Percentiles rank a stretch among this genome's conserved stretches.
These are phyloP conservation scores for Cytospora paraplurivora DNA, from an alignment of 2,329 filamentous ascomycete species.

Conservation along the genomic window DNA sequence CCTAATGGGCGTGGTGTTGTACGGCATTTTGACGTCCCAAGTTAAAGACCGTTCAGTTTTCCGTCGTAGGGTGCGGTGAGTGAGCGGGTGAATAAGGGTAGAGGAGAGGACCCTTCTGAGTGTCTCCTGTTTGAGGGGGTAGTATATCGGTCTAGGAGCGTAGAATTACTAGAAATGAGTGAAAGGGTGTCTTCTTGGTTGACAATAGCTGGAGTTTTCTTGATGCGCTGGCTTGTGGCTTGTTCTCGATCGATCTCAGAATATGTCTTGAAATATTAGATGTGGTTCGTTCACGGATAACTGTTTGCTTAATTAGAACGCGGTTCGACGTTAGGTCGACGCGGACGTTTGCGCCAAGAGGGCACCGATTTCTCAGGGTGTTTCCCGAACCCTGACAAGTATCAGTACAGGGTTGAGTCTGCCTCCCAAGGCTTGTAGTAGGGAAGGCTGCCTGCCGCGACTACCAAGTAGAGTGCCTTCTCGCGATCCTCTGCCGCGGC, in stretches of 20 bases:
- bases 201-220: neutral
- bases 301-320: slow-evolving; percentile 29
- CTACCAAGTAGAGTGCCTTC: slow-evolving; percentile 31
- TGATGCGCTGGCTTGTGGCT: neutral
- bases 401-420: neutral
- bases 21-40: slow-evolving; percentile 66
- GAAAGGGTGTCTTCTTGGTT: neutral
- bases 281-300: slow-evolving; percentile 2
- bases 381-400: neutral
- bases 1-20: slow-evolving; percentile 83
- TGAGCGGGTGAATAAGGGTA: neutral
- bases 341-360: slow-evolving; percentile 13
- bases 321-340: slow-evolving; percentile 21
- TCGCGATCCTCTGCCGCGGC: neutral
- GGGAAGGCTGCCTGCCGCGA: slow-evolving; percentile 32
- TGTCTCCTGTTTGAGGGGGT: neutral
- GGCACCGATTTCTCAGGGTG: neutral
- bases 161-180: neutral
- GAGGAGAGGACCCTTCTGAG: neutral
- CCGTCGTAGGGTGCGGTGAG: neutral
- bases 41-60: neutral
- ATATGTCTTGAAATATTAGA: neutral
- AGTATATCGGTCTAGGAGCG: neutral
- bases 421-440: slow-evolving; percentile 10
- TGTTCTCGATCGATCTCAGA: neutral